Evolutionary conservation across 192 early-diverging fungal genomes (phyloP).

Genomic region (Oehlia diaphana): DNA sequence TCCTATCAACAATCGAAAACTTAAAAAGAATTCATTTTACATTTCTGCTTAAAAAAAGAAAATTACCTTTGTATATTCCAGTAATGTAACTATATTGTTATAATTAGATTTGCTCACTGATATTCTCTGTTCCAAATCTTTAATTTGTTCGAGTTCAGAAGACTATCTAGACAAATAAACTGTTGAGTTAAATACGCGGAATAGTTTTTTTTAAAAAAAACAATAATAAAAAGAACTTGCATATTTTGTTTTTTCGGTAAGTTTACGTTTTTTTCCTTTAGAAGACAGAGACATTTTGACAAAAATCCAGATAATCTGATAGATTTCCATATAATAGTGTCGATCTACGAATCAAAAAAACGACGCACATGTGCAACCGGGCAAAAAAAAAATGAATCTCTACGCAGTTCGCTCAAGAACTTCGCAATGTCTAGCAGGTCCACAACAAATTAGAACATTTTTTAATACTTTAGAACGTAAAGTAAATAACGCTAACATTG

Average conservation of each 20-base stretch:
- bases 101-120: constrained; percentile 68
- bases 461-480: neutral
- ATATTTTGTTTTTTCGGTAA: neutral
- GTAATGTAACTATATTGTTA: constrained; percentile 72
- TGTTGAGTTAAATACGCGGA: neutral
- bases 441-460: neutral
- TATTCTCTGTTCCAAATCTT: constrained; percentile 61
- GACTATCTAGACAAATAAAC: neutral
- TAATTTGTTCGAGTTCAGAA: constrained; percentile 35
- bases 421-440: neutral
- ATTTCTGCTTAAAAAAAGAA: neutral
- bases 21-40: neutral
- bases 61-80: constrained; percentile 53
- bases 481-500: neutral
- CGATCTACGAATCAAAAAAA: neutral
- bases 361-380: neutral
- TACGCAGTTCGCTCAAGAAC: neutral
- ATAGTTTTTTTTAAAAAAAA: too few species aligned
- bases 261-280: neutral
- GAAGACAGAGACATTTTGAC: neutral
- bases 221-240: neutral
- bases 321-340: too few species aligned
- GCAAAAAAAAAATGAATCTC: neutral
- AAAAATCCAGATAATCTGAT: too few species aligned
- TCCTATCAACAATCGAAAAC: neutral